Evolutionary conservation across 1,284 basidiomycete species (phyloP), one percentile per base, ranked within the genome.

Genomic region (Malassezia obtusa): DNA sequence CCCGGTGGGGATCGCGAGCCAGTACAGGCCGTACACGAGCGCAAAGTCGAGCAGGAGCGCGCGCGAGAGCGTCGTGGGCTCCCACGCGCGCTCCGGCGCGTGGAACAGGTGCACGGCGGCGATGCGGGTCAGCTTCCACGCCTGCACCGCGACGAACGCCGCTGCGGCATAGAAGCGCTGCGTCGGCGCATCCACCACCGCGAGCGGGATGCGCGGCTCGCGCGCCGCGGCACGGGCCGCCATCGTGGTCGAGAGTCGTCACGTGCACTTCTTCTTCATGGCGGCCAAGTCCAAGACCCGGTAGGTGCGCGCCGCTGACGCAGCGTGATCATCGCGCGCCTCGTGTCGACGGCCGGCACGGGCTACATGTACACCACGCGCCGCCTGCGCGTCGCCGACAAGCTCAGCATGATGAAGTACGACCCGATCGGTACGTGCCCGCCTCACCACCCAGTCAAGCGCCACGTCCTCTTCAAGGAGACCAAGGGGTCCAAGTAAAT

Each of bases 1-100:
- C 15, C 43, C n/a, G 30, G 78, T 64, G 84, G 81, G 26, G 84
- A 76, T 11, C 79, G 58, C 28, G 84, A 79, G 4, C 82, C 77
- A 14, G 83, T 78, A 65, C 17, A 57, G 26, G 32, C n/a, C 41
- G 24, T 57, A 53, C 30, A 57, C 37, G 11, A 52, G 36, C 8
- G 43, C 37, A 30, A 57, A 52, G 25, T 59, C 58, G 35, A 57
- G 39, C n/a, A 57, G 30, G 14, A 52, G 46, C 15, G 55, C 47
- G 33, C 36, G 30, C 17, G 45, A 46, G 12, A 56, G 26, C 4
- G 35, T 22, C 28, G 36, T 43, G 9, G 49, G 49, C 33, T 52
- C 50, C 19, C 38, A 43, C 39, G 28, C 43, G 7, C 28, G 40
- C 33, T 25, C 19, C 24, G 39, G 26, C 25, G 44, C 19, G 24